Conservation (phyloP, 2,329 filamentous ascomycete genomes). For the Aspergillus candidus region DNA sequence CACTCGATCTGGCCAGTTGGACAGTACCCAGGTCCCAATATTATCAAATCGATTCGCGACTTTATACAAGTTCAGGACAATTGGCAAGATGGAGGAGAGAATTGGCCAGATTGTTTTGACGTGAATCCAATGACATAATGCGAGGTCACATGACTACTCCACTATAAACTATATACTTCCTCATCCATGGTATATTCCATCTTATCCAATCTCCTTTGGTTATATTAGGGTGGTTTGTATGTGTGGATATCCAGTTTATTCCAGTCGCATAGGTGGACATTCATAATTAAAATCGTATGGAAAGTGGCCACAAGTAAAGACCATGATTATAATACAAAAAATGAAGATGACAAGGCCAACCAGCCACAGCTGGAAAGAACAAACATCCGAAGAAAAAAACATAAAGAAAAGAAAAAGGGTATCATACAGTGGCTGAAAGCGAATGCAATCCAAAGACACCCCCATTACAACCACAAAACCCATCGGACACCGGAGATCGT, state of each 20-base stretch:
- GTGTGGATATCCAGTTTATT: neutral
- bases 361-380: slow-evolving; percentile 1
- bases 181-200: no score
- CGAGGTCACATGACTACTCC: neutral
- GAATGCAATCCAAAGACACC: no score
- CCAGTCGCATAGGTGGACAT: no score
- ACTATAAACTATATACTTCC: no score
- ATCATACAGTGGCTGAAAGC: neutral
- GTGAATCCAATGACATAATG: no score
- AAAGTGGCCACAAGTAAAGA: neutral
- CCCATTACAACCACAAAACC: slow-evolving; percentile 68
- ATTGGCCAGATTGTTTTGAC: no score
- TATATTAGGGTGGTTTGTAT: no score
- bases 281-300: neutral
- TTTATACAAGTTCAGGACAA: no score
- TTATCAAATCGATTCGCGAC: no score
- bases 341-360: neutral
- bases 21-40: neutral
- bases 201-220: no score
- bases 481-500: slow-evolving; percentile 60
- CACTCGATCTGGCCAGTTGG: neutral
- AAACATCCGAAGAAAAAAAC: neutral
- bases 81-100: no score
- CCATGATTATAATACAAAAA: neutral
- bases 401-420: neutral